Evolutionary conservation across 495 filamentous ascomycete genomes (phyloP).

Genomic region (Aspergillus ellipticus): DNA sequence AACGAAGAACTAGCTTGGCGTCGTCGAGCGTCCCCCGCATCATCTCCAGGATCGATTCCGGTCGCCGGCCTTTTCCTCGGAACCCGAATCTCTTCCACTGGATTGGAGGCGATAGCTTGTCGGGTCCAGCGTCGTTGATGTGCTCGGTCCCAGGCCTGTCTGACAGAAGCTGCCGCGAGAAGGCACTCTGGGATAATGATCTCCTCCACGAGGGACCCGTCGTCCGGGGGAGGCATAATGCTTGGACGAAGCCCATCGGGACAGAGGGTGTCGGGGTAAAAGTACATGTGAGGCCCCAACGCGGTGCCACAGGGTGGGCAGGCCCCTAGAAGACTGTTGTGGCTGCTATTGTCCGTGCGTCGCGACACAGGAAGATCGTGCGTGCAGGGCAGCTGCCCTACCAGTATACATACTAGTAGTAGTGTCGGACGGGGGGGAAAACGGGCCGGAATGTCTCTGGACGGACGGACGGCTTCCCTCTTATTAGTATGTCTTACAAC

Average conservation of each 20-base stretch:
- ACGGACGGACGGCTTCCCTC: not conserved
- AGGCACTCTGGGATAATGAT: not conserved
- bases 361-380: not conserved
- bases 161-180: not conserved
- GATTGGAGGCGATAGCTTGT: not conserved
- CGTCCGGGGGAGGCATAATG: not conserved
- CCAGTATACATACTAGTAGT: not conserved
- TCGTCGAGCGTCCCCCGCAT: not conserved
- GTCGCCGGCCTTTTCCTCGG: not conserved
- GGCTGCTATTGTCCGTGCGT: not conserved
- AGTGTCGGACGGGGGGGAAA: not conserved
- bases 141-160: not conserved
- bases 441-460: not conserved
- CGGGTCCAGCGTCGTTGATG: too few relatives aligned
- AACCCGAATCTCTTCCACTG: not conserved
- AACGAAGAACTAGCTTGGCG: not conserved
- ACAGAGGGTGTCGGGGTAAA: not conserved
- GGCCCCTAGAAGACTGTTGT: not conserved
- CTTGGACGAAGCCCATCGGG: not conserved
- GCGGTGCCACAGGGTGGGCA: not conserved
- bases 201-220: not conserved
- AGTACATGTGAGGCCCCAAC: not conserved
- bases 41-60: slow-evolving; percentile 4
- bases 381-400: not conserved
- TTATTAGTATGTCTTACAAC: not conserved